Conservation (phyloP, 179 eudicot species). For the Heliamphora pulchella region DNA sequence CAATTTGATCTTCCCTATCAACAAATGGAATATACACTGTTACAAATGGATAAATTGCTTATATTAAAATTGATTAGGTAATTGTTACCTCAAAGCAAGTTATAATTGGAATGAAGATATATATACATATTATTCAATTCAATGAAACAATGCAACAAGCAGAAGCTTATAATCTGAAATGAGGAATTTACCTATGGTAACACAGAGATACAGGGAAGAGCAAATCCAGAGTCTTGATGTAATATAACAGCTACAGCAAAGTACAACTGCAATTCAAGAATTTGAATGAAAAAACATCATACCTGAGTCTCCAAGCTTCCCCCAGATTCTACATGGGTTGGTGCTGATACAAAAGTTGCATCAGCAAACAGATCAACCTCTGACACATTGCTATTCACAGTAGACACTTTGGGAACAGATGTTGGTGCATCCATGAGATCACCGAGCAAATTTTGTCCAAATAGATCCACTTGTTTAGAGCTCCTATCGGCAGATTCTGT, state of each 20-base stretch:
- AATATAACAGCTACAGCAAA: not conserved
- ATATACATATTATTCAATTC: too few species aligned
- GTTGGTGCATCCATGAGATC: conserved; percentile 72
- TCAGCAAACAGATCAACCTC: conserved; percentile 93
- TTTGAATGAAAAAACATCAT: conserved; percentile 2
- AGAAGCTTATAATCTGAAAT: not conserved
- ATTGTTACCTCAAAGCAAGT: too few species aligned
- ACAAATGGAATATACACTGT: too few species aligned
- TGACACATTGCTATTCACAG: conserved; percentile 35
- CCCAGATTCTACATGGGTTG: conserved; percentile 38
- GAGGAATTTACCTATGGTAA: not conserved
- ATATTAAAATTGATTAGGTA: too few species aligned
- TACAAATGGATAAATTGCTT: too few species aligned
- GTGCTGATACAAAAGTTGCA: conserved; percentile 83
- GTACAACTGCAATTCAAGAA: not conserved
- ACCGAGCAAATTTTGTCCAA: conserved; percentile 65
- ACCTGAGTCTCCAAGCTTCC: conserved; percentile 49
- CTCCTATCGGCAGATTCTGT: conserved; percentile 61
- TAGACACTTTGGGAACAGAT: conserved; percentile 40
- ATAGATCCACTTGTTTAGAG: conserved; percentile 67
- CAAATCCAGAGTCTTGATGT: not conserved
- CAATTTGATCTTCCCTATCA: too few species aligned
- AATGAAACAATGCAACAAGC: not conserved
- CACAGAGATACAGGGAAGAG: not conserved
- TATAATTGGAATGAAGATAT: too few species aligned